These are phyloP conservation scores for Mycena vulgaris DNA, from an alignment of 768 basidiomycete genomes.

Conservation along the genomic window DNA sequence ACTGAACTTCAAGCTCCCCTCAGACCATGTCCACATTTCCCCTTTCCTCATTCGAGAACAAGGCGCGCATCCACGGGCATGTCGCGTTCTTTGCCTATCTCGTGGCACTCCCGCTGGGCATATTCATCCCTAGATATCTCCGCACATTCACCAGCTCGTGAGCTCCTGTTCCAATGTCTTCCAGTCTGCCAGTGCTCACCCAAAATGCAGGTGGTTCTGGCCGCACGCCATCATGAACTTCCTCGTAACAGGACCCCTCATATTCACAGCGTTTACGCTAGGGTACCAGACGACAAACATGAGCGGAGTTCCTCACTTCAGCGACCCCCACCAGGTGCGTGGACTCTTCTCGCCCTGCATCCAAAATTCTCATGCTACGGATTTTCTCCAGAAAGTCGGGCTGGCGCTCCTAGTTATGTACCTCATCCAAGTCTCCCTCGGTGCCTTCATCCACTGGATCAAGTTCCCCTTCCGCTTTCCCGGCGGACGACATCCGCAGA, in stretches of 20 bases:
- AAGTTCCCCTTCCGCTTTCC: constrained; percentile 48
- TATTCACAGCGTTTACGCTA: constrained; percentile 50
- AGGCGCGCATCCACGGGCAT: no score
- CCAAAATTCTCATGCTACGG: background rate
- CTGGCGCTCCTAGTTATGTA: constrained; percentile 56
- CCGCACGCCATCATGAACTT: constrained; percentile 54
- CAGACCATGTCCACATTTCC: no score
- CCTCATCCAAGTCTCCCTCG: constrained; percentile 52
- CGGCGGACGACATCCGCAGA: constrained; percentile 47
- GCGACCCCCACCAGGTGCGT: constrained; percentile 51
- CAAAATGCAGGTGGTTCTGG: constrained; percentile 43
- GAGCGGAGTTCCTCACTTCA: constrained; percentile 35
- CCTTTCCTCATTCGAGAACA: no score
- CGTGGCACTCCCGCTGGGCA: no score
- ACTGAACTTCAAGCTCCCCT: no score
- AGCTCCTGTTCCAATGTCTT: background rate
- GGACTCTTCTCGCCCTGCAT: background rate
- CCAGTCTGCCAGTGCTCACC: background rate
- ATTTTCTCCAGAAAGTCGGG: constrained; percentile 47
- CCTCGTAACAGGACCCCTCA: constrained; percentile 51
- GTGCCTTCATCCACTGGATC: constrained; percentile 55
- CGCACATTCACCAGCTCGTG: no score
- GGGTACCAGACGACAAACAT: constrained; percentile 44
- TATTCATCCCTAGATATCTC: no score
- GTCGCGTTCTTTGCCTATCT: no score